phyloP scores from a whole-genome alignment of 768 basidiomycete genomes.

The Dioszegia aurantiaca region DNA sequence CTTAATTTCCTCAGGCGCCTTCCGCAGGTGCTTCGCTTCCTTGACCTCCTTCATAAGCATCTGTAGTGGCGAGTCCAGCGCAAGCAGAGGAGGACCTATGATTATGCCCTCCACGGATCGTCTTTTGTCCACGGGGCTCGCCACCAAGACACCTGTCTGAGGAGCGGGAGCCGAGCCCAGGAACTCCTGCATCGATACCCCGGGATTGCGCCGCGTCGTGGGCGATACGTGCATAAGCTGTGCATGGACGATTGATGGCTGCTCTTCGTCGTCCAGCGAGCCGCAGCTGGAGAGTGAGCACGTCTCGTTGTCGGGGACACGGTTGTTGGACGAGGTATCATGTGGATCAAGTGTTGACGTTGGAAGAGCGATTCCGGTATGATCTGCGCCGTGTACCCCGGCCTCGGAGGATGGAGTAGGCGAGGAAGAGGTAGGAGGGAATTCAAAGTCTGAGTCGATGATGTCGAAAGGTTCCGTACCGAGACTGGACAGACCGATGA shows the following conservation, averaged over 20 bases:
- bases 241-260: conserved; percentile 26
- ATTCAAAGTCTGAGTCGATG: conserved; percentile 13
- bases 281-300: conserved; percentile 8
- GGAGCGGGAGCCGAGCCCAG: conserved; percentile 20
- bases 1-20: neutral
- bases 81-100: conserved; percentile 4
- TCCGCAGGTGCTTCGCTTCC: neutral
- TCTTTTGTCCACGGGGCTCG: neutral
- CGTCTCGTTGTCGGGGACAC: neutral
- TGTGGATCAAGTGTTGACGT: too few species aligned
- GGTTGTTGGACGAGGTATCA: neutral
- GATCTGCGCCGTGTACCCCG: neutral
- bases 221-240: conserved; percentile 34
- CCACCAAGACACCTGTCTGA: neutral
- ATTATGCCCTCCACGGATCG: conserved; percentile 11
- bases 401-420: neutral
- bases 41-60: neutral
- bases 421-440: conserved; percentile 1
- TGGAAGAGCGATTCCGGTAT: neutral
- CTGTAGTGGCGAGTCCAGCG: conserved; percentile 1
- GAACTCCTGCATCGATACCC: conserved; percentile 23
- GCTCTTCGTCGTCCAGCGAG: conserved; percentile 19
- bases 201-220: conserved; percentile 26
- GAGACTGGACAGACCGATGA: conserved; percentile 3
- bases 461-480: conserved; percentile 14